Percentiles rank a stretch among this genome's conserved stretches.
These are phyloP conservation scores for Pseudotsuga menziesii DNA, from an alignment of 75 land plant genomes.

Conservation along the genomic window DNA sequence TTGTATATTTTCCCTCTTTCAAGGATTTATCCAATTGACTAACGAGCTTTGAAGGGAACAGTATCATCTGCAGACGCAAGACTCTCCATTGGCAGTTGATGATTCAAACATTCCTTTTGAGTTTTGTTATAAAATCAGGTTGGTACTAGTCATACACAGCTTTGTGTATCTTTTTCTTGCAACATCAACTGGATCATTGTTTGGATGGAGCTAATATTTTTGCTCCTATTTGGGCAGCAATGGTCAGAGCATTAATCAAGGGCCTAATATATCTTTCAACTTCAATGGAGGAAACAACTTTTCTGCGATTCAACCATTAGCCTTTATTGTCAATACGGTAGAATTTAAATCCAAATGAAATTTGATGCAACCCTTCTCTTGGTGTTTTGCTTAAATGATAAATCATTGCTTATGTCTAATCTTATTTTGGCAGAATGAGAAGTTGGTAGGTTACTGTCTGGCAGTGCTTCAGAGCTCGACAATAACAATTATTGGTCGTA, in stretches of 20 bases:
- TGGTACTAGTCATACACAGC: not conserved
- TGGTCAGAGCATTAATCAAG: slow-evolving; percentile 19
- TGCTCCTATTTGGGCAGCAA: slow-evolving; percentile 26
- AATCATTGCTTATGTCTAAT: not conserved
- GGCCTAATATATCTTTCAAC: slow-evolving; percentile 39
- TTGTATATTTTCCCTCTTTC: not conserved
- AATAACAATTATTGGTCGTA: slow-evolving; percentile 12
- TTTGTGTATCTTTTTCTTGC: not conserved
- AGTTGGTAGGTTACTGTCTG: slow-evolving; percentile 2
- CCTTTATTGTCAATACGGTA: slow-evolving; percentile 43
- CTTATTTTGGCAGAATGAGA: not conserved
- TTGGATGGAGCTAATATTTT: slow-evolving; percentile 8
- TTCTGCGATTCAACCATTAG: slow-evolving; percentile 39
- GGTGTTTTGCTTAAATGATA: not conserved
- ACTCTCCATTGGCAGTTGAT: slow-evolving; percentile 16
- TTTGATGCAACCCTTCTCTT: not conserved
- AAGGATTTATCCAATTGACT: not conserved
- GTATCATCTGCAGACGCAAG: slow-evolving; percentile 41
- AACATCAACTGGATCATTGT: not conserved
- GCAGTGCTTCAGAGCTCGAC: slow-evolving; percentile 8
- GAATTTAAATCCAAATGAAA: not conserved
- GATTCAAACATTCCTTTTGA: slow-evolving; percentile 52
- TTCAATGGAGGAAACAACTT: slow-evolving; percentile 49
- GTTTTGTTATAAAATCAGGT: slow-evolving; percentile 63
- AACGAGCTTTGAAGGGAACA: slow-evolving; percentile 8